Evolutionary conservation across 805 yeast genomes (phyloP), one percentile per base, ranked within the genome.

Genomic region (Candida maris): DNA sequence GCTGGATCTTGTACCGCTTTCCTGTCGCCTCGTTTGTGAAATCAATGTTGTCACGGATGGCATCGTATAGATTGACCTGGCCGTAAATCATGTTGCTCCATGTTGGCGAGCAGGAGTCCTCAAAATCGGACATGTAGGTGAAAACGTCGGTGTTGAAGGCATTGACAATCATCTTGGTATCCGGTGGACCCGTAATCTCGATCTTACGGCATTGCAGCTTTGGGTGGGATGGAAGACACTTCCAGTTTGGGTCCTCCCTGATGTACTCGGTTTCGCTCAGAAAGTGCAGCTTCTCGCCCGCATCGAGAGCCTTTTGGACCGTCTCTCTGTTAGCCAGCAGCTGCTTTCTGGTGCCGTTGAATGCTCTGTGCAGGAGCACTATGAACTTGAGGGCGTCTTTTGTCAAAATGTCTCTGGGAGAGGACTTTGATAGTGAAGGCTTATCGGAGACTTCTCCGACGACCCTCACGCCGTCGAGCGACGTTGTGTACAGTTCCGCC

Each of bases 121-220:
- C 94, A 53, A 84, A 81, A 66, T 84, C 94, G 28, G 87, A 80
- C 93, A 84, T 84, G 59, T 84, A 84, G 20, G 93, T 83, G 44
- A 82, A 82, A 29, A 84, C 93, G 37, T 73, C 70, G 1, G 89
- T 79, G 62, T 84, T 84, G 57, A 84, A 70, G 3, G 91, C 93
- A 55, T 83, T 84, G 54, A 84, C 78, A 45, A 84, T 76, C 94
- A 84, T 84, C 52, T 84, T 81, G 46, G 91, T 74, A 57, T 82
- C 83, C 36, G 89, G 84, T 15, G 94, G 94, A 34, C 94, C 94
- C 17, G 94, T 84, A 60, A 84, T 84, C 62, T 84, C 93, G 29
- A 77, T 79, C 57, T 87, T 74, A 65, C 94, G 75, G 58, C 81
- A 83, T 41, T 74, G 73, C 50, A 84, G 65, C 34, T 88, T 87